Evolutionary conservation across 306 rosid species (phyloP), one percentile per base, ranked within the genome.

Genomic region (Amphicarpaea edgeworthii): DNA sequence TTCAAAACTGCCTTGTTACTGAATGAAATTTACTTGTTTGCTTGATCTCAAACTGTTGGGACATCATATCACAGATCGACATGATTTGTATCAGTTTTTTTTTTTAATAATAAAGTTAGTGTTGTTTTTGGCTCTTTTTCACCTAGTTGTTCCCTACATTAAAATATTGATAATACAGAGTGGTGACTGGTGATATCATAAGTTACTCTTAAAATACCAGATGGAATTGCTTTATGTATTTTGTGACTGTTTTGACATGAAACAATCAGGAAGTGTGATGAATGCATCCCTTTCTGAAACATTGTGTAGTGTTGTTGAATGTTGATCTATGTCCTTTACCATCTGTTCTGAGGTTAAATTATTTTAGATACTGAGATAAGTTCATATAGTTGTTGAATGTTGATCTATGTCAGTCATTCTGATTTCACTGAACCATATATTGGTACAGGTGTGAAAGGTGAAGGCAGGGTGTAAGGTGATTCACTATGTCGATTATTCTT

Each of bases 1-100:
- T 80, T 83, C 24, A 87, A 81, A 85, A 81, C 91, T 63, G 78
- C 34, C 3, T 14, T 14, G 17, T 58, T 88, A 73, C 87, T 82
- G 65, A 78, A 79, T 80, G 91, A 85, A 81, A 85, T 87, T 75
- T 2, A 5, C 17, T 57, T 24, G 63, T 24, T 55, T 21, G 62
- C 62, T 55, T 55, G 62, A 20, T 24, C 62, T 55, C 14, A 54
- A 55, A 55, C 8, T 55, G 34, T 55, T 55, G 59, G 20, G 34
- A 55, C 62, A 55, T 21, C n/a, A 55, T 5, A 12, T 23, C 50
- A 30, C 6, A 4, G 26, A 53, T 51, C 24, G 54, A 59, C 53
- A 21, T 34, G 19, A 47, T 73, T 41, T 71, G 40, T 23, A 40
- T n/a, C 55, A 24, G 45, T 21, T 47, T 6, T 74, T 9, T 14